A percentile compares a stretch with the other conserved stretches of the same genome.
phyloP scores from a whole-genome alignment of 306 rosid species.

The Dryas alaskensis region DNA sequence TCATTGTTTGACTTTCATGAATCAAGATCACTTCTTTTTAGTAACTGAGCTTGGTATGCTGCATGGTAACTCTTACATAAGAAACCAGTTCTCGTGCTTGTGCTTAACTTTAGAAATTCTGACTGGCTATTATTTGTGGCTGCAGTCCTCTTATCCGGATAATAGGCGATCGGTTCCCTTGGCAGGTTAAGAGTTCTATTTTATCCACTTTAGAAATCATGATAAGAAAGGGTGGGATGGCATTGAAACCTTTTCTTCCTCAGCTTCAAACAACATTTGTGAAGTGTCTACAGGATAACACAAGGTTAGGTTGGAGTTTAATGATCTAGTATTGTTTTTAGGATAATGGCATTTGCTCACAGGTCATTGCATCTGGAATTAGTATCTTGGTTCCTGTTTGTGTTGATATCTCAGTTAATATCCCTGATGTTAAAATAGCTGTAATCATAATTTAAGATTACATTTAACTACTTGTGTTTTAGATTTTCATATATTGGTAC shows the following conservation, averaged over 20 bases:
- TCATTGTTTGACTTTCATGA: constrained; percentile 3
- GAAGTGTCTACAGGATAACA: constrained; percentile 88
- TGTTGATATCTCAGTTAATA: not conserved
- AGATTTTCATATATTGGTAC: not conserved
- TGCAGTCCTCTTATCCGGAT: constrained; percentile 96
- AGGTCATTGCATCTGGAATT: not conserved
- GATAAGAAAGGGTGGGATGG: constrained; percentile 83
- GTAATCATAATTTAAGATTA: not conserved
- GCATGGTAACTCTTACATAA: not conserved
- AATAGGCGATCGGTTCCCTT: constrained; percentile 95
- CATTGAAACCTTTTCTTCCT: constrained; percentile 94
- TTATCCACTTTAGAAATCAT: constrained; percentile 78
- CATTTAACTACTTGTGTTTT: not conserved
- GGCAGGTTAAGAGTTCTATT: constrained; percentile 99
- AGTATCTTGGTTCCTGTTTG: not conserved
- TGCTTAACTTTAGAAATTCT: constrained; percentile 28
- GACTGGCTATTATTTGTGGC: constrained; percentile 27
- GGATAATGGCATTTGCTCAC: not conserved
- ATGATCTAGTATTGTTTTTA: not conserved
- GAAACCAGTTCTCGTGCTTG: not conserved
- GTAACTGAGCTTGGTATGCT: not conserved
- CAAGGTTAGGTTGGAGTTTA: constrained; percentile 50
- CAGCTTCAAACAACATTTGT: constrained; percentile 98
- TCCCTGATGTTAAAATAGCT: not conserved
- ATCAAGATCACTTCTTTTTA: not conserved